Evolutionary conservation across 1,139 yeast genomes (phyloP).

Genomic region (Blastobotrys petasosporus): DNA sequence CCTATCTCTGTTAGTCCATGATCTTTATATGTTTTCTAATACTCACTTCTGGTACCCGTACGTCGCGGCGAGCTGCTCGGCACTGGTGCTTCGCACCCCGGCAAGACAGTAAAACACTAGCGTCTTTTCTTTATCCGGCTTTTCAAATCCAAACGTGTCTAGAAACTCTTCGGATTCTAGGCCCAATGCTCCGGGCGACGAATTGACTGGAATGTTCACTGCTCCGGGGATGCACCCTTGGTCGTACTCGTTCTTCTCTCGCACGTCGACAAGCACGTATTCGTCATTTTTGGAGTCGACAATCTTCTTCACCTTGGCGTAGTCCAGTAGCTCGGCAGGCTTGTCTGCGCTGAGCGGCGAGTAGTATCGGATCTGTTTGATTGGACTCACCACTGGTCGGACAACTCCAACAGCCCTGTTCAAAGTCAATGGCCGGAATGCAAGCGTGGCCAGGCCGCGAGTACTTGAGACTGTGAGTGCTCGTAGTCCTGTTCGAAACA

Average conservation of each 20-base stretch:
- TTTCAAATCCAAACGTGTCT: constrained; percentile 74
- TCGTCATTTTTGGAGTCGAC: constrained; percentile 40
- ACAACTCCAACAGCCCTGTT: no score
- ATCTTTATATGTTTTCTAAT: constrained; percentile 51
- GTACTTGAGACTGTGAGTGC: no score
- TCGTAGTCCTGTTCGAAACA: no score
- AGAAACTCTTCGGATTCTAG: constrained; percentile 72
- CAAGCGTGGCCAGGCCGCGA: no score
- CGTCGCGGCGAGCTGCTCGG: constrained; percentile 85
- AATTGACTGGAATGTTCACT: constrained; percentile 80
- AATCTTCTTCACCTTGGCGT: constrained; percentile 50
- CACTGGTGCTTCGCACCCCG: constrained; percentile 86
- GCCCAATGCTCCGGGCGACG: constrained; percentile 91
- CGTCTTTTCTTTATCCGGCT: constrained; percentile 67
- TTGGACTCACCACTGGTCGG: neutral
- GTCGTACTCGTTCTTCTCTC: constrained; percentile 80
- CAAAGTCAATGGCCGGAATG: no score
- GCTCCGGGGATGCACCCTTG: constrained; percentile 77
- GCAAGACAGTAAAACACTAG: constrained; percentile 88
- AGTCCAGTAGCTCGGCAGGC: constrained; percentile 50
- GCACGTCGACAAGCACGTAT: constrained; percentile 69
- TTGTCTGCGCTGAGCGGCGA: constrained; percentile 30
- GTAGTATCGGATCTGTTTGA: constrained; percentile 18
- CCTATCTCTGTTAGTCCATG: constrained; percentile 39
- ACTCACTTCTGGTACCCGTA: constrained; percentile 66